These are phyloP conservation scores for Spathaspora hagerdaliae DNA, from an alignment of 805 yeast species.

Conservation along the genomic window DNA sequence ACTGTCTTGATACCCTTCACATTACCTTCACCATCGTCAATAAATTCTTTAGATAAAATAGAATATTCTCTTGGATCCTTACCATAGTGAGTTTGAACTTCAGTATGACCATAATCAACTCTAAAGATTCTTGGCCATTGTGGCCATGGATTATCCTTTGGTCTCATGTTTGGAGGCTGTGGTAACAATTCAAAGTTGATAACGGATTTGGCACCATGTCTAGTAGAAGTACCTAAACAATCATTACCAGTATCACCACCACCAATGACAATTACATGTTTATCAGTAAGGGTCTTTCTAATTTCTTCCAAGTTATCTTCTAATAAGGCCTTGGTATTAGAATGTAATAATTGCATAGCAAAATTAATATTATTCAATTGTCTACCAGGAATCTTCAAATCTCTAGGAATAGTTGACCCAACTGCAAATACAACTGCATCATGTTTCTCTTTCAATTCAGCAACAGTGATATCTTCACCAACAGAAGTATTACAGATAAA, in stretches of 20 bases:
- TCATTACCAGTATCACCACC: constrained; percentile 99
- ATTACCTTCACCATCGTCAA: constrained; percentile 91
- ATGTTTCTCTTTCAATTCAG: constrained; percentile 55
- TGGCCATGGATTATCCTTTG: constrained; percentile 98
- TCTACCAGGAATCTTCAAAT: constrained; percentile 91
- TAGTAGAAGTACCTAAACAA: constrained; percentile 94
- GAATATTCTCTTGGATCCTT: constrained; percentile 97
- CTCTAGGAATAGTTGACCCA: constrained; percentile 96
- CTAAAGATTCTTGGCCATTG: constrained; percentile 99
- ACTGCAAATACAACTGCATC: constrained; percentile 91
- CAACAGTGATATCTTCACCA: constrained; percentile 78
- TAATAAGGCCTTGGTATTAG: constrained; percentile 87
- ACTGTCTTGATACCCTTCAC: constrained; percentile 95
- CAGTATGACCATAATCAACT: constrained; percentile 96
- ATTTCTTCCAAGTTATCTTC: constrained; percentile 77
- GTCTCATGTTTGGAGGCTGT: constrained; percentile 79
- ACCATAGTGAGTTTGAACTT: constrained; percentile 91
- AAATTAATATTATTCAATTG: constrained; percentile 83
- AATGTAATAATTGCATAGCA: constrained; percentile 85
- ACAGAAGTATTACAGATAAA: constrained; percentile 75
- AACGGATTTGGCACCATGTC: constrained; percentile 96
- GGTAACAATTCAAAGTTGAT: constrained; percentile 93
- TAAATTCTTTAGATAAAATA: constrained; percentile 90
- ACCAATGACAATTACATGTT: constrained; percentile 93
- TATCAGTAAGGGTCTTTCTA: constrained; percentile 68